Evolutionary conservation across 352 stramenopile genomes (phyloP), one percentile per base, ranked within the genome.

Genomic region (Pythium biforme): DNA sequence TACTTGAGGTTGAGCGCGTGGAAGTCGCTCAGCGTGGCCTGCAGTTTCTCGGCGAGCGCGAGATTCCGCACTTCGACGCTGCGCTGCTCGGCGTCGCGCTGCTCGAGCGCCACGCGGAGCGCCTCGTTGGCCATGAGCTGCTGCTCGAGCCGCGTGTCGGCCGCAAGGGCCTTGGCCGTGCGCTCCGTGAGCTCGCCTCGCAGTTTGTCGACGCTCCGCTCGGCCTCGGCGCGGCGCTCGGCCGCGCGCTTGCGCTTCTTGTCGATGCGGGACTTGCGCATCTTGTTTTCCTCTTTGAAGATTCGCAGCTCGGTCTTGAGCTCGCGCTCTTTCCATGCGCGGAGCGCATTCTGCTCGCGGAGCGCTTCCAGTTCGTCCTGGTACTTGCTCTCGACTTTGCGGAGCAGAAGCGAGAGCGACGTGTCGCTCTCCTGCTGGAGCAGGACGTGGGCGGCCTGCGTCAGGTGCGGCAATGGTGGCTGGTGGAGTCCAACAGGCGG

Each of bases 331-430:
- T 84, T 82, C 76, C 80, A 90, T 33, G 71, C 59, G 26, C 90
- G 76, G 61, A 88, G 66, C 15, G 81, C 76, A 62, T 88, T 88
- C 45, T 83, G 73, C 54, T 92, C 79, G 39, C 83, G 83, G 8
- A 93, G 73, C 40, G 76, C 67, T 51, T 93, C 83, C 19, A 93
- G 69, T 50, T 94, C 81, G 64, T 93, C 83, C 59, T 86, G 71
- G 54, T 89, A 89, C 57, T 90, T 90, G 59, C 76, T 88, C 64
- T 94, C 85, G 19, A 92, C 56, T 48, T 89, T 86, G 37, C 85
- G 81, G 50, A 92, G 68, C 50, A 92, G 73, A 62, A 92, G 59
- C 65, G 85, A 88, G 59, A 92, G 73, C 45, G 79, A 81, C 62
- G 71, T 73, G 40, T 79, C 69, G 40, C 56, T 69, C 51, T 66